These are phyloP conservation scores for Tylopilus plumbeoviolaceoides DNA, from an alignment of 768 basidiomycete genomes.

Conservation along the genomic window DNA sequence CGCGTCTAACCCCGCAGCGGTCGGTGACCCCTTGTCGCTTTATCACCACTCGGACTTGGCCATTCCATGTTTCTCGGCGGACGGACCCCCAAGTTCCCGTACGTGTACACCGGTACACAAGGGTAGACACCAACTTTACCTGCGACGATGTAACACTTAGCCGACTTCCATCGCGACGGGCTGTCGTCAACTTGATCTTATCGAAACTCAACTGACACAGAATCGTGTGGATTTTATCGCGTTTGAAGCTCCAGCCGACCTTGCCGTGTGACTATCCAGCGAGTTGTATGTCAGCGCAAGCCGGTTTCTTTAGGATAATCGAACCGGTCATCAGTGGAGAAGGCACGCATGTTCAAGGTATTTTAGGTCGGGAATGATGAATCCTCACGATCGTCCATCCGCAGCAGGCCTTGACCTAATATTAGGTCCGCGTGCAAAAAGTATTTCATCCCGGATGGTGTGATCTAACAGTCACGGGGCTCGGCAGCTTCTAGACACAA, in stretches of 20 bases:
- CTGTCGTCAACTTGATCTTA: not conserved
- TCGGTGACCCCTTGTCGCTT: not conserved
- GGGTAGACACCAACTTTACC: not conserved
- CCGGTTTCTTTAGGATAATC: not conserved
- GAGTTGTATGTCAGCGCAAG: not conserved
- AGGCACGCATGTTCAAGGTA: too few relatives aligned
- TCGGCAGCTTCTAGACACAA: too few relatives aligned
- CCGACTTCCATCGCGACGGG: not conserved
- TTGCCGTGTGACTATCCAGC: too few relatives aligned
- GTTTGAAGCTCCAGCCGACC: not conserved
- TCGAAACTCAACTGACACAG: not conserved
- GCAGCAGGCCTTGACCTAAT: not conserved
- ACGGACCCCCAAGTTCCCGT: not conserved
- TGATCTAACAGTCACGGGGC: not conserved
- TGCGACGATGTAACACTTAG: not conserved
- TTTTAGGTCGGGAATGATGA: not conserved
- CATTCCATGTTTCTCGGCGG: not conserved
- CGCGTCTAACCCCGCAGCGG: conserved; percentile 9
- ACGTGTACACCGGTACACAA: not conserved
- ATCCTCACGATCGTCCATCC: not conserved
- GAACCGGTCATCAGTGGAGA: not conserved
- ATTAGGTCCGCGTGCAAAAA: not conserved
- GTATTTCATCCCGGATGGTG: not conserved
- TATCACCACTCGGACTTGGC: not conserved
- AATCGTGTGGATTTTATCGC: too few relatives aligned